Evolutionary conservation across 1,284 basidiomycete genomes (phyloP).

Genomic region (Vanrija pseudolonga): DNA sequence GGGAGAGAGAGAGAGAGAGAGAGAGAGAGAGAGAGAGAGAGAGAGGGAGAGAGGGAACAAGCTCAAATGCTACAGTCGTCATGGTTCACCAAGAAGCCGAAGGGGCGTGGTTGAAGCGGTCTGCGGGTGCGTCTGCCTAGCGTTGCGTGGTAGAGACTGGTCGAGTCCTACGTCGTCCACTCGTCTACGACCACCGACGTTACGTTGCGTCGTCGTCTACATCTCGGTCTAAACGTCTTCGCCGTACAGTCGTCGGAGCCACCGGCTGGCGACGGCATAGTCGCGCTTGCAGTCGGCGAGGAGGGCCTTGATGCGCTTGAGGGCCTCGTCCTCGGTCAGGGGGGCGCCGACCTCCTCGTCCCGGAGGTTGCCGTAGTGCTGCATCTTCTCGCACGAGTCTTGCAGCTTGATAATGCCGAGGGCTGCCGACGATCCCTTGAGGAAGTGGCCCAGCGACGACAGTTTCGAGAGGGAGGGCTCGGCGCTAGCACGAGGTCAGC

Average conservation of each 20-base stretch:
- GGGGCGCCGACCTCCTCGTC: slow-evolving; percentile 50
- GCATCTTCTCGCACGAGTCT: slow-evolving; percentile 79
- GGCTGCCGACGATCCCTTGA: slow-evolving; percentile 91
- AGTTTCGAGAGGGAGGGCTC: slow-evolving; percentile 51
- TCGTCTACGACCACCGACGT: no score
- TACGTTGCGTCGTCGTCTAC: no score
- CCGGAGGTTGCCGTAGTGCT: slow-evolving; percentile 67
- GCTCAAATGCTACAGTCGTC: slow-evolving; percentile 8
- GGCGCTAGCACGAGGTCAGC: slow-evolving; percentile 4
- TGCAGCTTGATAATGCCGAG: slow-evolving; percentile 78
- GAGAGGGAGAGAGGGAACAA: not conserved
- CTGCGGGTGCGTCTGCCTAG: no score
- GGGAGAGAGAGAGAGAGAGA: not conserved
- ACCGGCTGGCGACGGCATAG: slow-evolving; percentile 58
- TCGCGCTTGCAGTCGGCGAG: slow-evolving; percentile 58
- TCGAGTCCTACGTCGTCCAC: no score
- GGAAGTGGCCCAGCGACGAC: slow-evolving; percentile 78
- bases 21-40: not conserved
- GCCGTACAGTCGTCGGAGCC: slow-evolving; percentile 56
- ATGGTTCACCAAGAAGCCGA: no score
- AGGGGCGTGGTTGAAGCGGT: no score
- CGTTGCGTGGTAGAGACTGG: no score
- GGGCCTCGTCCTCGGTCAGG: slow-evolving; percentile 59
- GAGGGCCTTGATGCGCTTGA: slow-evolving; percentile 59
- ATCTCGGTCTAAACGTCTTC: slow-evolving; percentile 29